Percentiles rank a stretch among this genome's conserved stretches.
These are phyloP conservation scores for Hypoxylon sp. DNA, from an alignment of 2,329 filamentous ascomycete species.

Conservation along the genomic window DNA sequence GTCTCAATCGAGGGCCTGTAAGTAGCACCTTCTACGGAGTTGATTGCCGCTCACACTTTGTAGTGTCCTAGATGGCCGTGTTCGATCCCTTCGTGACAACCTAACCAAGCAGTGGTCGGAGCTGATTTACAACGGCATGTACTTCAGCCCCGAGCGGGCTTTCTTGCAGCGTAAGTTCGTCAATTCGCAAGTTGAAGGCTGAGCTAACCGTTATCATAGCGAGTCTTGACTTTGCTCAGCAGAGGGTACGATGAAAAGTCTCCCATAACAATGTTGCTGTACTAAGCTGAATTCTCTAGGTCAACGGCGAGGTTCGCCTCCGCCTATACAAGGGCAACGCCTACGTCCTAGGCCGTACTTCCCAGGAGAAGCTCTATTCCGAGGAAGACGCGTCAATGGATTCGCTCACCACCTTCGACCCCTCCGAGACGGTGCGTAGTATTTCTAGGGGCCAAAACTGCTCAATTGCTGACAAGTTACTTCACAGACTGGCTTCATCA, in stretches of 20 bases:
- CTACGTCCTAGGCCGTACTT: slow-evolving; percentile 63
- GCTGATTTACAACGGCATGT: slow-evolving; percentile 60
- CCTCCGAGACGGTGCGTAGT: slow-evolving; percentile 38
- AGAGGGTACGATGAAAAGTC: not conserved
- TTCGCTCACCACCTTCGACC: slow-evolving; percentile 61
- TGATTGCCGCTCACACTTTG: not conserved
- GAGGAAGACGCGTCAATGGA: slow-evolving; percentile 67
- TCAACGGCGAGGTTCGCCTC: not conserved
- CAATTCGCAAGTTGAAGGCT: slow-evolving; percentile 42
- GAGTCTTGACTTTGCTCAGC: not conserved
- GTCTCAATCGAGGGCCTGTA: slow-evolving; percentile 68
- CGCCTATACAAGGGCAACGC: slow-evolving; percentile 56
- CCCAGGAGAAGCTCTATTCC: slow-evolving; percentile 66
- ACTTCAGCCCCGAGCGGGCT: slow-evolving; percentile 34
- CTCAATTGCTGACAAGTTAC: not conserved
- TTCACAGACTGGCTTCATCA: slow-evolving; percentile 68
- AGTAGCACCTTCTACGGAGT: not conserved
- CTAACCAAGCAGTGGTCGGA: slow-evolving; percentile 67
- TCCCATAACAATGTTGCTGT: not conserved
- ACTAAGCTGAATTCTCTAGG: not conserved
- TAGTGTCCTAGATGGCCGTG: slow-evolving; percentile 68
- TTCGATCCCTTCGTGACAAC: slow-evolving; percentile 71
- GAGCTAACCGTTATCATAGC: not conserved
- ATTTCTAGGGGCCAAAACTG: slow-evolving; percentile 57
- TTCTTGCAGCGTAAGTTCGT: slow-evolving; percentile 69